phyloP scores from a whole-genome alignment of 2,329 filamentous ascomycete genomes.

The Talaromyces sp. region DNA sequence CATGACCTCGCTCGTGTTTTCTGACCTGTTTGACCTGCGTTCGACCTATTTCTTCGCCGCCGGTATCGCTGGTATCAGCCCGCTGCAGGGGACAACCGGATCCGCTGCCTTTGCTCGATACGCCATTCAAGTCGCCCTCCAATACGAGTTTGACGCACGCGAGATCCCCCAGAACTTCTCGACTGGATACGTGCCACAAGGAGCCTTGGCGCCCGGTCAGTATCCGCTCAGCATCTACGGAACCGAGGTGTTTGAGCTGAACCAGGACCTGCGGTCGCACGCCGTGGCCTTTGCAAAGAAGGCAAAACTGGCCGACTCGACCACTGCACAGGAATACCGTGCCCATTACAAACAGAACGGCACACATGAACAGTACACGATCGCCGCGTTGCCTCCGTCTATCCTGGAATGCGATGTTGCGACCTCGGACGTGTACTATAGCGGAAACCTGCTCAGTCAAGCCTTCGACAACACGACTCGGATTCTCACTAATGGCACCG shows the following conservation, averaged over 20 bases:
- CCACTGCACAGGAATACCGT: slow-evolving; percentile 50
- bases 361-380: slow-evolving; percentile 30
- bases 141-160: slow-evolving; percentile 69
- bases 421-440: slow-evolving; percentile 70
- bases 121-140: slow-evolving; percentile 68
- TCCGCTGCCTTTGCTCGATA: slow-evolving; percentile 65
- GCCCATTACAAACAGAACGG: slow-evolving; percentile 41
- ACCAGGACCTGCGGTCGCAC: slow-evolving; percentile 51
- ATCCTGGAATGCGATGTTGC: slow-evolving; percentile 63
- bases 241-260: slow-evolving; percentile 67
- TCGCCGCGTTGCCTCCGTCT: slow-evolving; percentile 45
- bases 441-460: slow-evolving; percentile 55
- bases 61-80: slow-evolving; percentile 72
- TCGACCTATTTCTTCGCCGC: slow-evolving; percentile 67
- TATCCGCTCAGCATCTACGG: slow-evolving; percentile 61
- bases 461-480: slow-evolving; percentile 62
- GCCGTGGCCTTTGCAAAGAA: slow-evolving; percentile 50
- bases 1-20: slow-evolving; percentile 60
- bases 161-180: slow-evolving; percentile 62
- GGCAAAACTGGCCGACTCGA: slow-evolving; percentile 51
- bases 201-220: slow-evolving; percentile 49
- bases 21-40: slow-evolving; percentile 58
- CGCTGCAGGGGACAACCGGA: slow-evolving; percentile 60
- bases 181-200: slow-evolving; percentile 66
- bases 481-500: slow-evolving; percentile 64